Evolutionary conservation across 139 green algal species (phyloP).

Genomic region (Auxenochlorella protothecoides): DNA sequence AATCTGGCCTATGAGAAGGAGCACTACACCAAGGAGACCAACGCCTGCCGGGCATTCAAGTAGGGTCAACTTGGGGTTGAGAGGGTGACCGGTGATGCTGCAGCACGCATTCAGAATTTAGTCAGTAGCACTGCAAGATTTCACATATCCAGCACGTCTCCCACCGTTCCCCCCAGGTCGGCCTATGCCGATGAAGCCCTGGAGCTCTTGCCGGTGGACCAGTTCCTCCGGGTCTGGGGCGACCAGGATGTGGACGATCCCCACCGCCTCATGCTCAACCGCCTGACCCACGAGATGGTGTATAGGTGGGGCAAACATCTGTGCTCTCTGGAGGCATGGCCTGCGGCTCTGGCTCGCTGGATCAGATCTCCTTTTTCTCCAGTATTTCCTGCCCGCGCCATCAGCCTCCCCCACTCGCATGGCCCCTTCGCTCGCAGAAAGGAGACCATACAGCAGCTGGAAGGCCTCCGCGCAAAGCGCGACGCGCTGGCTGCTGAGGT

Average conservation of each 20-base stretch:
- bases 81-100: too few species aligned
- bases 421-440: conserved; percentile 4
- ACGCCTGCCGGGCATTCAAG: conserved; percentile 40
- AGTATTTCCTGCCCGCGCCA: not conserved
- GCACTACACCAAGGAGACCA: conserved; percentile 66
- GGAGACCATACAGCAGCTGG: conserved; percentile 16
- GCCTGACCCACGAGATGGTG: conserved; percentile 18
- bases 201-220: conserved; percentile 32
- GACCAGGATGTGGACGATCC: conserved; percentile 2
- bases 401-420: not conserved
- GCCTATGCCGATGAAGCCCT: conserved; percentile 35
- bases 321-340: not conserved
- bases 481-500: conserved; percentile 24
- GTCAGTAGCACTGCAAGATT: too few species aligned
- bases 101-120: too few species aligned
- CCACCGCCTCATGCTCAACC: conserved; percentile 26
- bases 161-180: not conserved
- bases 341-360: not conserved
- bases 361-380: too few species aligned
- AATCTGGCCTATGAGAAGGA: conserved; percentile 62
- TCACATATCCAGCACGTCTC: too few species aligned
- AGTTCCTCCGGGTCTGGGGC: conserved; percentile 20
- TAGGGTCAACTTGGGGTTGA: conserved; percentile 1
- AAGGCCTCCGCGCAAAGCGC: conserved; percentile 15
- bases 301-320: conserved; percentile 1